Evolutionary conservation across 345 rosid species (phyloP), one percentile per base, ranked within the genome.

Genomic region (Lepidium didymum): DNA sequence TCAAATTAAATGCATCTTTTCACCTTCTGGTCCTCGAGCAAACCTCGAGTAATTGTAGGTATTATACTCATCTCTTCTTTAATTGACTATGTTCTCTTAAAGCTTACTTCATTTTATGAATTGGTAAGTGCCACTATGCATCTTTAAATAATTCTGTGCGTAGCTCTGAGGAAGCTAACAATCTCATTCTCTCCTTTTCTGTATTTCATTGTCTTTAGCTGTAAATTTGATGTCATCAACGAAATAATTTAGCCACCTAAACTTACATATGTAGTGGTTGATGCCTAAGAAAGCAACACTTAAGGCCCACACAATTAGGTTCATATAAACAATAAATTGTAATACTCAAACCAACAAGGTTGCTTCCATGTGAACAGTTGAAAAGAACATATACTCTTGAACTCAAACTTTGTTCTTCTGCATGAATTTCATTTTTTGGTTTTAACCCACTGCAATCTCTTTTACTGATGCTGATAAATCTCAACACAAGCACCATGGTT

Each of bases 251-350:
- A 65, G 60, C 23, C 54, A 65, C 67, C 72, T 64, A 65, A 65
- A 63, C 25, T 41, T 21, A 72, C 47, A 73, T 27, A 27, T 73
- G 57, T 65, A 73, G 72, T 73, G 55, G 72, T 66, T 49, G 72
- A 65, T 59, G 23, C 56, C 56, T 42, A 5, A 34, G 56, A 73
- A 57, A 51, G 23, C 18, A 51, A 58, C 55, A n/a, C 33, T 66
- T 65, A 23, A 31, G 66, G 27, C 43, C 70, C 59, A 64, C 53
- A 40, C 40, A 38, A 40, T 50, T 42, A 42, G 67, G 15, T 50
- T 57, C 25, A 34, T 57, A 73, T 41, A 73, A 49, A 4, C 31
- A 27, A 27, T 27, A 27, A 27, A 1, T 27, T 27, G 31, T 27
- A 62, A 44, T 43, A 34, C 33, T 34, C 45, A 52, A 60, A 27